Base-by-base conservation (phyloP, 257 asterid species). In the Oldenlandia corymbosa region DNA sequence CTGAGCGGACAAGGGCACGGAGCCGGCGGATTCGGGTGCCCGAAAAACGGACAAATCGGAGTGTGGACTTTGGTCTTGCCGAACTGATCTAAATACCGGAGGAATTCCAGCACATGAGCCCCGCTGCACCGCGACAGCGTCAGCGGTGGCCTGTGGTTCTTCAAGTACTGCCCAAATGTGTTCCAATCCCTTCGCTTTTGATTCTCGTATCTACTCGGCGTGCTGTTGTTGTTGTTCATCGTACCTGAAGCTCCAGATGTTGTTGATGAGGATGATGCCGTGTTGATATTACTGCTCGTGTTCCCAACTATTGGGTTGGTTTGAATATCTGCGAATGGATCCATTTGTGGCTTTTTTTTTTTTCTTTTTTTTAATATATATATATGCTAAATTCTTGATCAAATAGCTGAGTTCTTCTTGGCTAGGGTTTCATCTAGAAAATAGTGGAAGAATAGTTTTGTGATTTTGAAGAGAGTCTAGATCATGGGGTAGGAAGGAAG, bases 1-100 rank as follows among this genome's bases (percentile, higher is more conserved):
- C 90, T 85, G 45, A 90, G 91, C 4, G 96, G 96, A 81, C 97
- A 90, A 50, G 97, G 97, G 77, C 97, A 91, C 7, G 97, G 97
- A 0, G 91, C 95, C 0, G 97, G 96, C 0, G 98, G 96, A 72
- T 78, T 85, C 0, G 98, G 98, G 73, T 85, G 94, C 0, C 98
- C 98, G 76, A 84, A 91, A 71, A 85, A 88, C 1, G 96, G 98
- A 78, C 98, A 91, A 67, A 86, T 74, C 0, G 86, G 88, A 27
- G 85, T 73, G 77, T 85, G 97, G 49, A 90, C 94, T 58, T 87
- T 90, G 24, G 97, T 90, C 47, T 90, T 90, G 0, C 97, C 97
- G 69, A 90, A 90, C 75, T 90, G 97, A 54, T 90, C 97, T n/a
- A 87, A 88, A 76, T 87, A 90, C 0, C 97, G 79, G 64, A 90